phyloP scores from a whole-genome alignment of 75 land plant species.

The Adiantum capillusveneris region DNA sequence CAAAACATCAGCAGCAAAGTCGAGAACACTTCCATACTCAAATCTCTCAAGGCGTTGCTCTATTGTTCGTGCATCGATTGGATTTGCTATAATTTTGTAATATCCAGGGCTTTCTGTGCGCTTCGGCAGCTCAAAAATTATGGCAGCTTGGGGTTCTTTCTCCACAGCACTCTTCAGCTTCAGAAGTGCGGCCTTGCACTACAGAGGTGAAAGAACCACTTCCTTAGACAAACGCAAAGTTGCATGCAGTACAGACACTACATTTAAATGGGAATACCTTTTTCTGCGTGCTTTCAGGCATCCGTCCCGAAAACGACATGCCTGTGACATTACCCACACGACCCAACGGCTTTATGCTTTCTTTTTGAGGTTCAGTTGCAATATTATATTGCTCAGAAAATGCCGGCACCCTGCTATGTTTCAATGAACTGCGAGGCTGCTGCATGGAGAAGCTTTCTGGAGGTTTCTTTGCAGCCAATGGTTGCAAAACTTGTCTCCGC shows the following conservation, averaged over 20 bases:
- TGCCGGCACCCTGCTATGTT: conserved; percentile 34
- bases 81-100: conserved; percentile 27
- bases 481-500: conserved; percentile 33
- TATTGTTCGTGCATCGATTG: conserved; percentile 61
- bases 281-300: conserved; percentile 76
- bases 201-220: neutral
- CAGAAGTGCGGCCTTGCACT: conserved; percentile 86
- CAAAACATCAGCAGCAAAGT: conserved; percentile 86
- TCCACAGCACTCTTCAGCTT: conserved; percentile 75
- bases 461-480: conserved; percentile 22
- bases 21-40: conserved; percentile 64
- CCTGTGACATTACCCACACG: conserved; percentile 33
- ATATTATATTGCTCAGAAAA: conserved; percentile 20
- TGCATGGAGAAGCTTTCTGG: conserved; percentile 10
- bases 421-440: conserved; percentile 38
- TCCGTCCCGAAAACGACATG: conserved; percentile 22
- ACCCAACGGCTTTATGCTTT: conserved; percentile 21
- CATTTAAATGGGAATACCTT: conserved; percentile 38
- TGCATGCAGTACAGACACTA: neutral
- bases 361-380: conserved; percentile 24
- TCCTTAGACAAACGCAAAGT: too few relatives aligned
- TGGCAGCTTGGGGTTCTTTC: conserved; percentile 77
- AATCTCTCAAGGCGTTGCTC: conserved; percentile 69
- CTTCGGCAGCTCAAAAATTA: conserved; percentile 72
- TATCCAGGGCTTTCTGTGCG: conserved; percentile 47